A percentile compares a stretch with the other conserved stretches of the same genome.
These are phyloP conservation scores for Podila verticillata DNA, from an alignment of 192 early-diverging fungal species.

Conservation along the genomic window DNA sequence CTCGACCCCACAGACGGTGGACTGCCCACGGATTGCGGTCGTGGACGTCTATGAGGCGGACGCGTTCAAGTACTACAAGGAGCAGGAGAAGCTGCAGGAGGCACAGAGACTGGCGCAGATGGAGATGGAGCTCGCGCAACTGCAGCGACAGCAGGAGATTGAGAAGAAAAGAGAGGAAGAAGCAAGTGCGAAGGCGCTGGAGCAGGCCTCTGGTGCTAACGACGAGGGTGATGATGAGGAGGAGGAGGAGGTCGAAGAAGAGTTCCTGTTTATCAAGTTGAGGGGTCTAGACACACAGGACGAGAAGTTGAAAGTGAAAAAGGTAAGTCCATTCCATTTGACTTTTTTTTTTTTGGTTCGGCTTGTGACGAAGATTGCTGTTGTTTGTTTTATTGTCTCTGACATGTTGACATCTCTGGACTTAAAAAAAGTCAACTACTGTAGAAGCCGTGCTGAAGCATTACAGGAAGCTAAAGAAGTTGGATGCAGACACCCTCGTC, in stretches of 20 bases:
- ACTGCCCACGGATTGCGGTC: constrained; percentile 8
- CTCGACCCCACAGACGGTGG: constrained; percentile 29
- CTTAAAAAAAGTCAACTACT: constrained; percentile 33
- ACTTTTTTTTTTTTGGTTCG: not conserved
- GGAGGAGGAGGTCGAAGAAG: constrained; percentile 10
- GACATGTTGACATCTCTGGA: not conserved
- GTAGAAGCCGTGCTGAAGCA: constrained; percentile 56
- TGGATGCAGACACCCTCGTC: constrained; percentile 20
- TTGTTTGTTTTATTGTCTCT: not conserved
- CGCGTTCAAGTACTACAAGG: constrained; percentile 28
- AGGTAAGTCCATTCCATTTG: constrained; percentile 29
- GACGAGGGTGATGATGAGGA: not conserved
- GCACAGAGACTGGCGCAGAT: constrained; percentile 18
- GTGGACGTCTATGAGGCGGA: constrained; percentile 22
- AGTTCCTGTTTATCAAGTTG: constrained; percentile 35
- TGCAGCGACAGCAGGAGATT: not conserved
- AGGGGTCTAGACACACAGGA: constrained; percentile 39
- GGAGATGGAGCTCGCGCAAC: not conserved
- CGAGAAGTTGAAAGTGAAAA: constrained; percentile 44
- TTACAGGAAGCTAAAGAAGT: constrained; percentile 52
- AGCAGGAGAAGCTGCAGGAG: constrained; percentile 12
- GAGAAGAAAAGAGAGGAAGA: not conserved
- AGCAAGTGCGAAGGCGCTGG: not conserved
- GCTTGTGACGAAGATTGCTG: not conserved
- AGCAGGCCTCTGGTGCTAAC: not conserved